Evolutionary conservation across 768 basidiomycete genomes (phyloP).

Genomic region (Boletus edulis): DNA sequence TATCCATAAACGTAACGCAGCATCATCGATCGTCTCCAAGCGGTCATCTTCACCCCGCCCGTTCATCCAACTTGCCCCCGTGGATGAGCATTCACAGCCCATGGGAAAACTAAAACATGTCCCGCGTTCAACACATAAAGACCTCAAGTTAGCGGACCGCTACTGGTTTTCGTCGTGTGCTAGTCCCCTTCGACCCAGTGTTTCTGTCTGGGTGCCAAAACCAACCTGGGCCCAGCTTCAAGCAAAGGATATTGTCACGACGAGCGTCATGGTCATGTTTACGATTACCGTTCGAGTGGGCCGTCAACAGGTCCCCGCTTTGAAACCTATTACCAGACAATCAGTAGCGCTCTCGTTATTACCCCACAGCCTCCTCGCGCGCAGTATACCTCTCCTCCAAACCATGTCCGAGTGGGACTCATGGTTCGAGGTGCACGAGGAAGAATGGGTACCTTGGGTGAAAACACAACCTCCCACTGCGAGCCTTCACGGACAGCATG

Average conservation of each 20-base stretch:
- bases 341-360: neutral
- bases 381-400: too few relatives aligned
- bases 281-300: neutral
- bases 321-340: slow-evolving; percentile 2
- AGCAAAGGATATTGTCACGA: neutral
- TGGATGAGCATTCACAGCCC: neutral
- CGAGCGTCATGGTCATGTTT: neutral
- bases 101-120: neutral
- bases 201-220: neutral
- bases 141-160: neutral
- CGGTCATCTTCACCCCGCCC: too few relatives aligned
- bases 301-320: neutral
- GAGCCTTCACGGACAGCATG: neutral
- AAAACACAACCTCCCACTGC: neutral
- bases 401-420: neutral
- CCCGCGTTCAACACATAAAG: neutral
- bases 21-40: too few relatives aligned
- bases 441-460: slow-evolving; percentile 9
- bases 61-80: too few relatives aligned
- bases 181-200: neutral
- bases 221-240: neutral
- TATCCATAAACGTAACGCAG: too few relatives aligned
- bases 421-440: neutral
- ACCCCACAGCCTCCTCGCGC: neutral
- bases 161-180: neutral